Percentiles rank a stretch among this genome's conserved stretches.
Conservation (phyloP, 2,329 filamentous ascomycete genomes). For the Kalmusia sp. region DNA sequence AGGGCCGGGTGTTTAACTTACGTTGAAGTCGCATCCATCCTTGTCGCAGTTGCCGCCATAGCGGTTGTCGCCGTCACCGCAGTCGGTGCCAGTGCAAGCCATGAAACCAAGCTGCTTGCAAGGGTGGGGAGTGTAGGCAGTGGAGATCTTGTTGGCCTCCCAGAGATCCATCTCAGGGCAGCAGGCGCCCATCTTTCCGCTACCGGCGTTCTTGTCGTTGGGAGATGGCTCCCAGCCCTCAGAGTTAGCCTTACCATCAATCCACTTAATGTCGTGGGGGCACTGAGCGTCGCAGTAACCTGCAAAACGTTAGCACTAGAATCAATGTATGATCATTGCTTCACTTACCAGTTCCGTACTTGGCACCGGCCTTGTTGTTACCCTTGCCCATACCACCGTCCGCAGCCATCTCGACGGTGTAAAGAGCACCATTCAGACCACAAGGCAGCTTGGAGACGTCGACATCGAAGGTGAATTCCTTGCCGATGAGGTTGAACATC, state of each 20-base stretch:
- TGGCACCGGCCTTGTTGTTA: slow-evolving; percentile 60
- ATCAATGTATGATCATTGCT: slow-evolving; percentile 16
- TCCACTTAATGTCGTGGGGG: slow-evolving; percentile 60
- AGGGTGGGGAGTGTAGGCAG: slow-evolving; percentile 70
- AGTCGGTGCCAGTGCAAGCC: slow-evolving; percentile 58
- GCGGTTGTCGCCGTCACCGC: slow-evolving; percentile 55
- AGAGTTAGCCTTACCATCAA: slow-evolving; percentile 62
- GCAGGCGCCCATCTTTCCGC: slow-evolving; percentile 65
- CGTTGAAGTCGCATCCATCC: slow-evolving; percentile 69
- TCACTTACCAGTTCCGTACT: slow-evolving; percentile 65
- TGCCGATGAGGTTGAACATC: slow-evolving; percentile 50
- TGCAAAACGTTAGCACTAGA: slow-evolving; percentile 8
- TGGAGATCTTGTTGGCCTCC: slow-evolving; percentile 72
- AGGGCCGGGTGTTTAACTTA: slow-evolving; percentile 7
- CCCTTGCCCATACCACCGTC: slow-evolving; percentile 65
- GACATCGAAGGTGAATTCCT: slow-evolving; percentile 52
- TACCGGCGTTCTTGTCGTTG: slow-evolving; percentile 63
- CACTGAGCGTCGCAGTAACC: slow-evolving; percentile 50
- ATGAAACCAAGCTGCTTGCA: slow-evolving; percentile 61
- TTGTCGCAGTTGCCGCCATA: slow-evolving; percentile 71
- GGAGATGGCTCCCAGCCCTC: slow-evolving; percentile 60
- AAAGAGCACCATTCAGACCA: slow-evolving; percentile 68
- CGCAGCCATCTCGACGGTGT: slow-evolving; percentile 65
- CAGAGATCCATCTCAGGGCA: slow-evolving; percentile 75
- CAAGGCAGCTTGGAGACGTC: slow-evolving; percentile 69